Evolutionary conservation across 352 stramenopile genomes (phyloP).

Genomic region (Globisporangium nagaii): DNA sequence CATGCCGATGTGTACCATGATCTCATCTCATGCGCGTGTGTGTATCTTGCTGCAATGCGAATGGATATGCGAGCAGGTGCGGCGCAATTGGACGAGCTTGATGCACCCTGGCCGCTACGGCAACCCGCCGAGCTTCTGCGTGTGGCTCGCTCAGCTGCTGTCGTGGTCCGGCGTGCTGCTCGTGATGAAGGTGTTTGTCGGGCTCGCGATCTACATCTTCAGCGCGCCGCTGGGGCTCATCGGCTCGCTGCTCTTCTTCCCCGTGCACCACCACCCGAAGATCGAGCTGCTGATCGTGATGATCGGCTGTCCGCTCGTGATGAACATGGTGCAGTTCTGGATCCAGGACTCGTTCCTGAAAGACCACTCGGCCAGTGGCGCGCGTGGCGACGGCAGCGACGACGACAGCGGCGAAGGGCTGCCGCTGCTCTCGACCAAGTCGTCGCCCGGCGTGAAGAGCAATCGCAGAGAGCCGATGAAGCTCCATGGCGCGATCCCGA

Average conservation of each 20-base stretch:
- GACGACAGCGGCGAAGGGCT: conserved; percentile 27
- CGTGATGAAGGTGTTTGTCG: conserved; percentile 69
- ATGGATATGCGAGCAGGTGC: conserved; percentile 21
- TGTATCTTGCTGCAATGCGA: background rate
- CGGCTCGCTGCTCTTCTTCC: conserved; percentile 61
- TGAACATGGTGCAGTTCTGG: conserved; percentile 88
- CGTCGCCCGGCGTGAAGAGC: background rate
- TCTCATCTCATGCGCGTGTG: background rate
- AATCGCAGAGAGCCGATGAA: conserved; percentile 3
- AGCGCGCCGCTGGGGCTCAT: conserved; percentile 51
- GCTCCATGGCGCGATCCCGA: conserved; percentile 4
- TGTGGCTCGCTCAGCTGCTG: conserved; percentile 58
- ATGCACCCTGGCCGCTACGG: conserved; percentile 64
- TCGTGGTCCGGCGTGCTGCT: conserved; percentile 63
- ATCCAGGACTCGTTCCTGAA: conserved; percentile 81
- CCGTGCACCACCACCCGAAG: conserved; percentile 64
- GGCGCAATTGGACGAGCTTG: conserved; percentile 52
- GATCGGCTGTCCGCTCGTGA: conserved; percentile 77
- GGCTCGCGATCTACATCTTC: conserved; percentile 53
- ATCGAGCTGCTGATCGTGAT: conserved; percentile 80
- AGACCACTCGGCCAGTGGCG: conserved; percentile 17
- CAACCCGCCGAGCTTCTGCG: conserved; percentile 50
- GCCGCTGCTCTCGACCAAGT: conserved; percentile 17
- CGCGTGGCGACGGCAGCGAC: conserved; percentile 4
- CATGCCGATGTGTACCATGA: too few species aligned